These are phyloP conservation scores for Gossypium sturtianum DNA, from an alignment of 345 rosid genomes.

Conservation along the genomic window DNA sequence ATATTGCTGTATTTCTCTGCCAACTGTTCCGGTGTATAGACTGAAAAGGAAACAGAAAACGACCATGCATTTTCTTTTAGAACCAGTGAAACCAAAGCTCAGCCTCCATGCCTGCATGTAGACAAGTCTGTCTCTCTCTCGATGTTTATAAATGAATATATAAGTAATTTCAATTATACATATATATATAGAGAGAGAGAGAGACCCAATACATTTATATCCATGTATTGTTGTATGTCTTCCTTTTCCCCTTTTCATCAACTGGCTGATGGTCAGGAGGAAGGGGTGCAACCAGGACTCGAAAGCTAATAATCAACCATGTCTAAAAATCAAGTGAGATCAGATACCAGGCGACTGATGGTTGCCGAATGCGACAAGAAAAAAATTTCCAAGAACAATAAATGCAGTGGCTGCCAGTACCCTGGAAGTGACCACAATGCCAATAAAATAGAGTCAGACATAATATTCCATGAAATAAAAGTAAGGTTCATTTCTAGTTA, in stretches of 20 bases:
- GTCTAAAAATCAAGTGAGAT: background rate
- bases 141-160: background rate
- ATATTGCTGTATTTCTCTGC: conserved; percentile 89
- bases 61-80: background rate
- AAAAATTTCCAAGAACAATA: conserved; percentile 90
- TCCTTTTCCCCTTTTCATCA: background rate
- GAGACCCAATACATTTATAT: background rate
- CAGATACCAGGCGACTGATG: conserved; percentile 97
- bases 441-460: conserved; percentile 10
- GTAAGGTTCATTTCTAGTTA: background rate
- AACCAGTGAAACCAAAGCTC: conserved; percentile 10
- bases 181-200: background rate
- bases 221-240: background rate
- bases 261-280: conserved; percentile 3
- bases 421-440: conserved; percentile 34
- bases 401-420: conserved; percentile 88
- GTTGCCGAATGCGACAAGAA: conserved; percentile 95
- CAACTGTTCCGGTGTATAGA: conserved; percentile 92
- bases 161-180: background rate
- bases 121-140: background rate
- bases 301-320: background rate
- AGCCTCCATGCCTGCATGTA: background rate
- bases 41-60: conserved; percentile 36
- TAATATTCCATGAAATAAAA: background rate
- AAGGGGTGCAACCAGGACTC: background rate